phyloP scores from a whole-genome alignment of 2,329 filamentous ascomycete species.

The Aspergillus sp. region DNA sequence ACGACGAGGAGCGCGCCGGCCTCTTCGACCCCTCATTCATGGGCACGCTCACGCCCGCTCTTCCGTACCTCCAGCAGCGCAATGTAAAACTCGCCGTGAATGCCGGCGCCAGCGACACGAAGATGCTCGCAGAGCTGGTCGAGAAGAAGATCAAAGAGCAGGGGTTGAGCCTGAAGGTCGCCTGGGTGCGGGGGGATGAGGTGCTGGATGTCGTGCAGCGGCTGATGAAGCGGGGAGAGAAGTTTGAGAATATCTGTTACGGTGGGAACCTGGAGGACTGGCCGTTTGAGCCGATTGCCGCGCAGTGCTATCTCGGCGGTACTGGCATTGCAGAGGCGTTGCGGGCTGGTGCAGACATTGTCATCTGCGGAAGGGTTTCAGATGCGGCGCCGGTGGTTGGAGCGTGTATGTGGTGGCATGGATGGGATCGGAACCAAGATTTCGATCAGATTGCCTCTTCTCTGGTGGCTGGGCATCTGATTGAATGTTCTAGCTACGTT shows the following conservation, averaged over 20 bases:
- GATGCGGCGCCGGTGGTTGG: constrained; percentile 35
- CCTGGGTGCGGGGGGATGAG: constrained; percentile 41
- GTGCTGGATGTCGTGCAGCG: constrained; percentile 30
- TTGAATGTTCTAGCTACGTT: constrained; percentile 20
- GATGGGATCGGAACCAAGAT: constrained; percentile 25
- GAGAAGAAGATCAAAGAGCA: constrained; percentile 28
- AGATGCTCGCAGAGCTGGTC: constrained; percentile 17
- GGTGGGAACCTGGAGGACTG: not conserved
- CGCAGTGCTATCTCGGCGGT: constrained; percentile 8
- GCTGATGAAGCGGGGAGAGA: constrained; percentile 23
- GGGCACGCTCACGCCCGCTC: constrained; percentile 35
- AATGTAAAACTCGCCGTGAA: constrained; percentile 42
- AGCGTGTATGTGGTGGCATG: constrained; percentile 25
- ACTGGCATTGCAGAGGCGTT: constrained; percentile 31
- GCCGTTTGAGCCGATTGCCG: not conserved
- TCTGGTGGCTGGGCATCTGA: constrained; percentile 24
- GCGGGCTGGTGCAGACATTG: constrained; percentile 38
- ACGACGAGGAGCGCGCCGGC: constrained; percentile 15
- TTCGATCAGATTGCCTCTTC: constrained; percentile 27
- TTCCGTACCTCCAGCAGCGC: constrained; percentile 35
- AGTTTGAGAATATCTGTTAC: constrained; percentile 19
- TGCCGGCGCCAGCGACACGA: constrained; percentile 40
- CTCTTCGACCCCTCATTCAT: constrained; percentile 32
- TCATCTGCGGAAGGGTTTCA: constrained; percentile 41
- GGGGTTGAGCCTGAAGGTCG: constrained; percentile 32